Evolutionary conservation across 345 rosid species (phyloP).

Genomic region (Excoecaria agallocha): DNA sequence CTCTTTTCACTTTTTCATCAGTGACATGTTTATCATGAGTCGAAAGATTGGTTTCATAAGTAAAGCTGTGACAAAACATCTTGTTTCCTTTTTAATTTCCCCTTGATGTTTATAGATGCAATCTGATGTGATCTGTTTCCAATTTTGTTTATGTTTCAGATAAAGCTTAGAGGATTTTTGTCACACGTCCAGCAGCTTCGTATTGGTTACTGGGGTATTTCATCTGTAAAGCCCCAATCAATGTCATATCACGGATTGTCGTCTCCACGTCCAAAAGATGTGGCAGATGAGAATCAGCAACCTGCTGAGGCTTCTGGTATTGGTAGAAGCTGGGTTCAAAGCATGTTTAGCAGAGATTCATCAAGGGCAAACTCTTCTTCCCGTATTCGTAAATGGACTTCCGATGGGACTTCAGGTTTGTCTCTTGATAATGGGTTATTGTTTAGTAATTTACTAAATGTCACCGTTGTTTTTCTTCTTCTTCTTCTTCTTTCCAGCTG

Average conservation of each 20-base stretch:
- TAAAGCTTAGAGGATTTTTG: conserved; percentile 88
- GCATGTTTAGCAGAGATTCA: conserved; percentile 96
- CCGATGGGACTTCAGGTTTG: conserved; percentile 71
- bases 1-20: neutral
- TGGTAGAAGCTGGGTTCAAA: conserved; percentile 99
- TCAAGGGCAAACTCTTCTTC: conserved; percentile 69
- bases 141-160: conserved; percentile 44
- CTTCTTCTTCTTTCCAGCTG: conserved; percentile 20
- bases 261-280: conserved; percentile 85
- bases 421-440: conserved; percentile 12
- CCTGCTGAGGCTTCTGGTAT: conserved; percentile 89
- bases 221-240: conserved; percentile 62
- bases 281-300: conserved; percentile 65
- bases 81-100: neutral
- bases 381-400: conserved; percentile 79
- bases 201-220: conserved; percentile 85
- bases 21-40: neutral
- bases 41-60: neutral
- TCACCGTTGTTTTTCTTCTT: neutral
- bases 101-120: neutral
- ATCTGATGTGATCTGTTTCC: neutral
- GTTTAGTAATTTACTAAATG: neutral
- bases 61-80: neutral
- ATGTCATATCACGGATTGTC: conserved; percentile 63
- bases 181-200: conserved; percentile 95